Evolutionary conservation across 228 moss, liverwort and hornwort species (phyloP), one percentile per base, ranked within the genome.

Genomic region (Sphagnum magellanicum): DNA sequence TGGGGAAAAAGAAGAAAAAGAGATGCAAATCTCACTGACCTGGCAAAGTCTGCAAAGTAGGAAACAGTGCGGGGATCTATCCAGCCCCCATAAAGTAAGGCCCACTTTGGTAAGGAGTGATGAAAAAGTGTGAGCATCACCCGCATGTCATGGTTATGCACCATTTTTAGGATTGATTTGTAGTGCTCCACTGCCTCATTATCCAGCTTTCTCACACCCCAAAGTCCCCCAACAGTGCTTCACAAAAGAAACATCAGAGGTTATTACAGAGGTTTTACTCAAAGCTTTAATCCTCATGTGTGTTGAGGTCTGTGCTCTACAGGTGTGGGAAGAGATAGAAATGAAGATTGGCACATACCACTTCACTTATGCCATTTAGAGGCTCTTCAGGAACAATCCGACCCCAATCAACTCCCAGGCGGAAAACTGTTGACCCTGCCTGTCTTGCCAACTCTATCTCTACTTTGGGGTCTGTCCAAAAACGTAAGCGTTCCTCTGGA

Each of bases 71-170:
- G 88, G 70, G 83, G 12, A n/a, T 93, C 81, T 6, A 75, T 89
- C 98, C 98, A 98, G 52, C 98, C 98, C 60, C 98, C 98, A 52
- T 87, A 93, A 48, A 60, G 4, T 48, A 90, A 52, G 67, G 93
- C 90, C 98, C 98, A 98, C 71, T 98, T 93, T 32, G 98, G 98
- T 67, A 93, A 74, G 6, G 98, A 93, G 63, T 93, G 93, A 61
- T 98, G 98, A 59, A 98, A 98, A 12, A 98, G 90, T 12, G 98
- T 98, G 8, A 98, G 87, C 93, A 98, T 93, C 59, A 93, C 75
- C 61, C 84, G 84, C 98, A 98, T 90, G 65, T 84, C 85, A 59
- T 75, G 83, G 50, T 70, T 76, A 63, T 74, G 83, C 67, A 93
- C 82, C 51, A 51, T 76, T 77, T 83, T 81, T 15, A 98, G 65